Evolutionary conservation across 495 filamentous ascomycete species (phyloP), one percentile per base, ranked within the genome.

Genomic region (Aspergillus sclerotioniger): DNA sequence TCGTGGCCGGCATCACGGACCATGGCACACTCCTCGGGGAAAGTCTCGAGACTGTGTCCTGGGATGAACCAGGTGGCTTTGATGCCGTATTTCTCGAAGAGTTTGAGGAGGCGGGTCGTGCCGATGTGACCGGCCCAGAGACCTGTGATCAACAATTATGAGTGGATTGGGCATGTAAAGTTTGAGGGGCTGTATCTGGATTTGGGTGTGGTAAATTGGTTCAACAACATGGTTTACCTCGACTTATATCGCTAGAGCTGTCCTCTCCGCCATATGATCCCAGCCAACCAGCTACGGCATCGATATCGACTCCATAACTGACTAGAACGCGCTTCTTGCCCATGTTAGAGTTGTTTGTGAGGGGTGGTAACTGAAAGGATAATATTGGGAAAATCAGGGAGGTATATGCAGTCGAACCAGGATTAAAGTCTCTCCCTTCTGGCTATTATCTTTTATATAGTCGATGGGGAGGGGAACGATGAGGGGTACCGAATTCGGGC

Each of bases 1-100:
- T 92, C 89, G 65, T 91, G 89, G 1, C 89, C 89, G 3, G 81
- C 76, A 56, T 92, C 89, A n/a, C 86, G 78, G 29, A 93, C 79
- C 74, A 83, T 80, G 28, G 84, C 82, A 63, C 86, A 89, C 64
- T 91, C 87, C 64, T 89, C 86, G 0, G 88, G 89, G 65, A 91
- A 92, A 13, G 80, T 90, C 58, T 93, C 89, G 15, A 93, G 80
- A 0, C 84, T 86, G 69, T 93, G 89, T 0, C 88, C 89, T 0
- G 89, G 89, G 57, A 93, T 91, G 70, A 93, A 92, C 86, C 87
- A 92, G 7, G 88, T 90, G 12, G 87, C 82, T 71, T 89, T 91
- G 75, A 93, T 93, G 56, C 85, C 82, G 78, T 91, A 87, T 67
- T 90, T 90, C 8, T 85, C 78, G 67, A 91, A 90, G 2, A 93